Conservation (phyloP, 352 stramenopile species). For the Pythium dissimile region DNA sequence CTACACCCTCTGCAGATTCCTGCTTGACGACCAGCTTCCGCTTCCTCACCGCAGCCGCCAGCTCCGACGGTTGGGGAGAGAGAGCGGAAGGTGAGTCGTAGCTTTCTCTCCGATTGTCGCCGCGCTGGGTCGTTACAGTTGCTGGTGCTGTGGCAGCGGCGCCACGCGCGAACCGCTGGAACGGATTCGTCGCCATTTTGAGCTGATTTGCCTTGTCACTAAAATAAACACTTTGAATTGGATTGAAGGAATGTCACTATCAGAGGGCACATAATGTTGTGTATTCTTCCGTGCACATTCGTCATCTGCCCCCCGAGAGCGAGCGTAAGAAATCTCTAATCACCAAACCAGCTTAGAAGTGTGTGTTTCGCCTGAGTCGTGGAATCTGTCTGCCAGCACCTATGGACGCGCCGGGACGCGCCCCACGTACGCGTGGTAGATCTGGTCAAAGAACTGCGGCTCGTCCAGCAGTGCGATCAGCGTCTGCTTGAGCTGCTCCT, state of each 20-base stretch:
- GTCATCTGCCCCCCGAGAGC: too few species aligned
- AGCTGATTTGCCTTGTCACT: conserved; percentile 13
- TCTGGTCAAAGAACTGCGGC: conserved; percentile 84
- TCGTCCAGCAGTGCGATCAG: conserved; percentile 78
- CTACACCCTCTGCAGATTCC: neutral
- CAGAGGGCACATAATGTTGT: too few species aligned
- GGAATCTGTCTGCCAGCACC: too few species aligned
- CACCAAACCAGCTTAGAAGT: neutral
- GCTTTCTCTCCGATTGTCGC: too few species aligned
- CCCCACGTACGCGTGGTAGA: conserved; percentile 82
- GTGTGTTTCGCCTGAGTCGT: neutral
- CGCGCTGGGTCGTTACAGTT: too few species aligned
- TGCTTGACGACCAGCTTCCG: conserved; percentile 6
- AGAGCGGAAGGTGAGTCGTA: too few species aligned
- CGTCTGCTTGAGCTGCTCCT: conserved; percentile 86
- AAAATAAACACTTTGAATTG: neutral
- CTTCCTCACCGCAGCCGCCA: neutral
- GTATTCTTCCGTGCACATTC: too few species aligned
- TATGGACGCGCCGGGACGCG: conserved; percentile 40
- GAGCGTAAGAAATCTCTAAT: neutral
- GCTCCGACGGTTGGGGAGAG: too few species aligned
- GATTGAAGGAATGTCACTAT: neutral
- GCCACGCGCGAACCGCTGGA: conserved; percentile 57
- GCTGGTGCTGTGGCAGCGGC: neutral
- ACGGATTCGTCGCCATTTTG: conserved; percentile 39